Evolutionary conservation across 306 rosid genomes (phyloP), one percentile per base, ranked within the genome.

Genomic region (Glycine tomentella): DNA sequence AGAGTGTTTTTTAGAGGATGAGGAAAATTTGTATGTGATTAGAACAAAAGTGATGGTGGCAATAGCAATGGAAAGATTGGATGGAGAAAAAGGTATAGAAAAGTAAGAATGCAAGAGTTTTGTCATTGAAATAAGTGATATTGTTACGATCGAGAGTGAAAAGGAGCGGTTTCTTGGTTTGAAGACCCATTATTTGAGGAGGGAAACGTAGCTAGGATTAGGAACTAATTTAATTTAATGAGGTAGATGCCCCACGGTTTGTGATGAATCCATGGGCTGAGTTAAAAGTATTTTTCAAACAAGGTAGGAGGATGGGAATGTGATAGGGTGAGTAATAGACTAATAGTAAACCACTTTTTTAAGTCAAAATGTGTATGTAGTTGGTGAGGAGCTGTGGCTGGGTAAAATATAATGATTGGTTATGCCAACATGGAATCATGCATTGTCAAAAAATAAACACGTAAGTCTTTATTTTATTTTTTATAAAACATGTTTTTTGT

Each of bases 221-320:
- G 16, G 3, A 52, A 34, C 20, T 25, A 17, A 40, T 15, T 0
- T 20, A 20, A 20, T 20, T 20, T 20, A 20, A 20, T 20, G 25
- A 46, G 82, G 79, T 74, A 20, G 82, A 74, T 25, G 74, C 10
- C 77, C 80, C 82, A 1, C n/a, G 69, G 85, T 63, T 82, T 86
- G 53, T 3, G 78, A 71, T 17, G 80, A 83, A 75, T 71, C 87
- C 36, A 50, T 57, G n/a, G n/a, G n/a, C n/a, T n/a, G n/a, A n/a
- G n/a, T n/a, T n/a, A n/a, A n/a, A n/a, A n/a, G n/a, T n/a, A n/a
- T n/a, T n/a, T n/a, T n/a, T n/a, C n/a, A n/a, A n/a, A n/a, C n/a
- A n/a, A n/a, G n/a, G n/a, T n/a, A n/a, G n/a, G n/a, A n/a, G n/a
- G n/a, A n/a, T n/a, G n/a, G n/a, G n/a, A n/a, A n/a, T n/a, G n/a